Conservation (phyloP, 1,284 basidiomycete species). For the Hemileia vastatrix region DNA sequence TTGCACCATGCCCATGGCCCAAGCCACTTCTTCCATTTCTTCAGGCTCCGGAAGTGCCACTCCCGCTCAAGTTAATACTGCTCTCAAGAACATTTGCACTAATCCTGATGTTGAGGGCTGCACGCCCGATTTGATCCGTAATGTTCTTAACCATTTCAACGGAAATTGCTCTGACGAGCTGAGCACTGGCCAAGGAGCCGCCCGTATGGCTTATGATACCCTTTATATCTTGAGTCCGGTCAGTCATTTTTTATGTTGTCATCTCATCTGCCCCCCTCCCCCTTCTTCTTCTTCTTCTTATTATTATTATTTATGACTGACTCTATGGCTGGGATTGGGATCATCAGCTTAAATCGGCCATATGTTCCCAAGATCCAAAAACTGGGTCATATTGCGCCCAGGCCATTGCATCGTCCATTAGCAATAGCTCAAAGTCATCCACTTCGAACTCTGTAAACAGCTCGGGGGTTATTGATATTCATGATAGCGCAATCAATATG, state of each 20-base stretch:
- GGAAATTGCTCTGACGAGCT: slow-evolving; percentile 8
- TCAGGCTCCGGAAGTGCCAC: slow-evolving; percentile 10
- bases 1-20: slow-evolving; percentile 12
- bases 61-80: slow-evolving; percentile 12
- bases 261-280: neutral
- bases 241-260: neutral
- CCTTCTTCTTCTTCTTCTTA: neutral
- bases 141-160: slow-evolving; percentile 12
- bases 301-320: no score
- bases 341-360: slow-evolving; percentile 5
- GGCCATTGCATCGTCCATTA: slow-evolving; percentile 10
- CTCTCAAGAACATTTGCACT: slow-evolving; percentile 12
- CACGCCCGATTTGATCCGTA: slow-evolving; percentile 6
- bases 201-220: slow-evolving; percentile 7
- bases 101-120: slow-evolving; percentile 7
- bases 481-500: slow-evolving; percentile 3
- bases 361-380: slow-evolving; percentile 16
- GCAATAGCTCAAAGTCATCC: neutral
- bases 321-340: no score
- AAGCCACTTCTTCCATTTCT: slow-evolving; percentile 15
- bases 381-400: slow-evolving; percentile 12
- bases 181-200: neutral
- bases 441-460: neutral
- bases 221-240: slow-evolving; percentile 17
- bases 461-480: no score